Conservation (phyloP, 371 early-diverging fungal genomes). For the Blastocladiella emersonii region DNA sequence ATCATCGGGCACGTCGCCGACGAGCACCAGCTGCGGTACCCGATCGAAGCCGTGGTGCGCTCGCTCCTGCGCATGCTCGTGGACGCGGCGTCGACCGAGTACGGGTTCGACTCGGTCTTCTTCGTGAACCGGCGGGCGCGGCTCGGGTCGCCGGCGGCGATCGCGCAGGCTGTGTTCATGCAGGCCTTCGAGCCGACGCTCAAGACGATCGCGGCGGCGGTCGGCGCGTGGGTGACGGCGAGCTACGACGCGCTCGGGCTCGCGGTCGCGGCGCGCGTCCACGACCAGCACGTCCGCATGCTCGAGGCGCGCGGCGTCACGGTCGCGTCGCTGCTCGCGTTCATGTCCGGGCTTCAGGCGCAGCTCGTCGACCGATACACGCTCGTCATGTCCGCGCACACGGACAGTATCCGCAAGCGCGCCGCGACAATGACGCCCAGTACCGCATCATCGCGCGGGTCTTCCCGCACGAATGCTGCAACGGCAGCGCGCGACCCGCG, state of each 20-base stretch:
- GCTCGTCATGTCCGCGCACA: slow-evolving; percentile 67
- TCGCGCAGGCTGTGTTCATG: slow-evolving; percentile 43
- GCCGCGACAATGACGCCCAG: neutral
- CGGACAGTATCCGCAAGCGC: slow-evolving; percentile 66
- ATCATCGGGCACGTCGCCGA: slow-evolving; percentile 70
- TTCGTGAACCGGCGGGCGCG: slow-evolving; percentile 31
- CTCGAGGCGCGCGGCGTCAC: slow-evolving; percentile 61
- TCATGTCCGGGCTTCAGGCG: slow-evolving; percentile 71
- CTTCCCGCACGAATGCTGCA: too few species aligned
- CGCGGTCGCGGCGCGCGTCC: slow-evolving; percentile 71
- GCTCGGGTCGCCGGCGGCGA: slow-evolving; percentile 16
- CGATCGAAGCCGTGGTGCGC: slow-evolving; percentile 65
- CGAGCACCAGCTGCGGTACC: slow-evolving; percentile 50
- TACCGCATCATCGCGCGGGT: neutral
- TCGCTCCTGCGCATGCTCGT: slow-evolving; percentile 70
- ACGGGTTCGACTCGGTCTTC: slow-evolving; percentile 73
- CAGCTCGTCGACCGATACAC: slow-evolving; percentile 49
- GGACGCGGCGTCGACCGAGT: slow-evolving; percentile 87
- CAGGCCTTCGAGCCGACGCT: slow-evolving; percentile 71
- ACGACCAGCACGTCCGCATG: slow-evolving; percentile 60
- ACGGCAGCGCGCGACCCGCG: too few species aligned
- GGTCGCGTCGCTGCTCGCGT: slow-evolving; percentile 53
- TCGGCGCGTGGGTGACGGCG: neutral
- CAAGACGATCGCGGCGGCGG: slow-evolving; percentile 21
- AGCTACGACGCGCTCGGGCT: slow-evolving; percentile 75